These are phyloP conservation scores for Aspergillus ruber DNA, from an alignment of 2,329 filamentous ascomycete species.

Conservation along the genomic window DNA sequence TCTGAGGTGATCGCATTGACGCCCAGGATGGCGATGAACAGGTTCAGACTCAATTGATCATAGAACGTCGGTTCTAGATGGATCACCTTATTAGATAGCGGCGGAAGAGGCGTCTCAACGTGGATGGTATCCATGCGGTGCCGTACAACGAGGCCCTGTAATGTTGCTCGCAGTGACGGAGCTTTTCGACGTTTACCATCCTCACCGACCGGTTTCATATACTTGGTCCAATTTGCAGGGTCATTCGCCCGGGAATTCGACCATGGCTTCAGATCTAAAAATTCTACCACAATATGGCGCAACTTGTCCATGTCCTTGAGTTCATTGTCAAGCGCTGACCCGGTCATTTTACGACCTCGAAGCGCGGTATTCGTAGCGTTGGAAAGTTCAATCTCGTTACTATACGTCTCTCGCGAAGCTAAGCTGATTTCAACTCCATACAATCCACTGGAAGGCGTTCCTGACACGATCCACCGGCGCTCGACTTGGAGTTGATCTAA, in stretches of 20 bases:
- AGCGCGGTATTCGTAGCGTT: slow-evolving; percentile 28
- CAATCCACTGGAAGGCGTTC: slow-evolving; percentile 78
- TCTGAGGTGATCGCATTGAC: slow-evolving; percentile 87
- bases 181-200: slow-evolving; percentile 45
- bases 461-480: slow-evolving; percentile 81
- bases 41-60: slow-evolving; percentile 73
- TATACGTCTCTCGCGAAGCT: slow-evolving; percentile 34
- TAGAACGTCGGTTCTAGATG: slow-evolving; percentile 75
- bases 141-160: slow-evolving; percentile 76
- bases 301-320: slow-evolving; percentile 60
- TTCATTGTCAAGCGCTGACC: slow-evolving; percentile 47
- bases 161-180: slow-evolving; percentile 53
- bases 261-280: slow-evolving; percentile 74
- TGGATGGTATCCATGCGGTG: slow-evolving; percentile 68
- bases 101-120: slow-evolving; percentile 59
- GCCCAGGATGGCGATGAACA: slow-evolving; percentile 77
- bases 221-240: slow-evolving; percentile 64
- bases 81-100: slow-evolving; percentile 64
- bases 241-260: slow-evolving; percentile 55
- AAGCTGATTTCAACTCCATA: slow-evolving; percentile 65
- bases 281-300: slow-evolving; percentile 61
- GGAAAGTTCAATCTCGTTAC: slow-evolving; percentile 27
- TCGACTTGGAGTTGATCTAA: slow-evolving; percentile 54
- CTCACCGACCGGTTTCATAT: slow-evolving; percentile 58
- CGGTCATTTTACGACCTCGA: slow-evolving; percentile 27